Evolutionary conservation across 805 yeast species (phyloP), one percentile per base, ranked within the genome.

Genomic region (Aciculoconidium aculeatum): DNA sequence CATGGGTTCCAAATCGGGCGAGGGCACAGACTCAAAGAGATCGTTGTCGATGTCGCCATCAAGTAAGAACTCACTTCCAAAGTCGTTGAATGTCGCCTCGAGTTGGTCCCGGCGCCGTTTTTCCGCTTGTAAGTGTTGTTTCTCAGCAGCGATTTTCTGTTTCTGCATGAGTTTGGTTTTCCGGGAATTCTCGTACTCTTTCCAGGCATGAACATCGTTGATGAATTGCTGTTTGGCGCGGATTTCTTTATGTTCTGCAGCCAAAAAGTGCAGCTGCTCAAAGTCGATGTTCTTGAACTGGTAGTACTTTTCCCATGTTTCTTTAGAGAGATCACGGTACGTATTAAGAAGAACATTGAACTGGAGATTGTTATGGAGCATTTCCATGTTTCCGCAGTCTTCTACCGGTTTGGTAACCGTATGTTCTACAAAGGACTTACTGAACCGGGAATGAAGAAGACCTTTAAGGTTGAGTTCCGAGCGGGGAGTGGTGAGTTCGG

Each of bases 291-390:
- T 31, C 32, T 61, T 61, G 45, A 63, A 64, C 31, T 53, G 51
- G 39, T 51, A 64, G 45, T 60, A 64, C 15, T 53, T 45, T 9
- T 44, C 29, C 69, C 69, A 64, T 0, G 67, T 64, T 15, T 60
- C 60, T 8, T 41, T 47, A 1, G 67, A 47, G 21, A 64, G 55
- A 15, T 53, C 58, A 20, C 70, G 41, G 36, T 61, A 64, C 6
- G 66, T 46, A 39, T 64, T 64, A 9, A 57, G 39, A 25, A 64
- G 47, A 11, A 63, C 34, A 34, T 64, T 64, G 43, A 60, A 64
- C 33, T 61, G 65, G 21, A 56, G 47, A 29, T 55, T 58, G 35
- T 60, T 63, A 36, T 64, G 70, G n/a, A 64, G 41, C 63, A 64
- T 60, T 41, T 64, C 70, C 32, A 64, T 31, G 34, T 64, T 64